These are phyloP conservation scores for Pseudisothecium myosuroides DNA, from an alignment of 225 moss, liverwort and hornwort genomes.

Conservation along the genomic window DNA sequence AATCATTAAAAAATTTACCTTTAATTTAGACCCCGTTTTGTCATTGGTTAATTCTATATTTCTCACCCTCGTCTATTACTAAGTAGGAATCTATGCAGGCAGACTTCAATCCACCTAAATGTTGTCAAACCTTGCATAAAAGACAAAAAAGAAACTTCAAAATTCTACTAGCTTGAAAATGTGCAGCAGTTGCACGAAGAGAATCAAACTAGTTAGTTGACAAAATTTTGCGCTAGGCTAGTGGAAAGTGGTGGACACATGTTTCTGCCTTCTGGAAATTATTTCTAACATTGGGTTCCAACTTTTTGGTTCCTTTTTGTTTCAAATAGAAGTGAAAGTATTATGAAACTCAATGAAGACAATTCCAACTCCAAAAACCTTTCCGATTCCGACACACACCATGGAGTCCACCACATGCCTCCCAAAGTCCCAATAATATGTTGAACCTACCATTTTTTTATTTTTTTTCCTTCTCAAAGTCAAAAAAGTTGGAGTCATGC, in stretches of 20 bases:
- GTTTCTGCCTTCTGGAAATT: rapidly evolving
- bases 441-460: too few relatives aligned
- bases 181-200: rapidly evolving
- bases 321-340: too few relatives aligned
- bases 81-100: rapidly evolving
- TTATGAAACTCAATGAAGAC: neutral
- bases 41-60: rapidly evolving
- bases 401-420: neutral
- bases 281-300: neutral
- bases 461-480: neutral
- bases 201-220: neutral
- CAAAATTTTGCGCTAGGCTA: too few relatives aligned
- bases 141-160: rapidly evolving
- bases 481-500: neutral
- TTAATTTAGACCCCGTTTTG: neutral
- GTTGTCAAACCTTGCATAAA: neutral
- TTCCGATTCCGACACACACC: neutral
- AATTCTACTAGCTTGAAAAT: neutral
- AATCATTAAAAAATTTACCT: neutral
- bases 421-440: too few relatives aligned
- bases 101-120: rapidly evolving
- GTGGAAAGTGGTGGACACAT: rapidly evolving
- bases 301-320: neutral
- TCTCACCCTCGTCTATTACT: neutral
- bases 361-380: rapidly evolving